A percentile compares a stretch with the other conserved stretches of the same genome.
These are phyloP conservation scores for Malassezia equina DNA, from an alignment of 1,284 basidiomycete genomes.

Conservation along the genomic window DNA sequence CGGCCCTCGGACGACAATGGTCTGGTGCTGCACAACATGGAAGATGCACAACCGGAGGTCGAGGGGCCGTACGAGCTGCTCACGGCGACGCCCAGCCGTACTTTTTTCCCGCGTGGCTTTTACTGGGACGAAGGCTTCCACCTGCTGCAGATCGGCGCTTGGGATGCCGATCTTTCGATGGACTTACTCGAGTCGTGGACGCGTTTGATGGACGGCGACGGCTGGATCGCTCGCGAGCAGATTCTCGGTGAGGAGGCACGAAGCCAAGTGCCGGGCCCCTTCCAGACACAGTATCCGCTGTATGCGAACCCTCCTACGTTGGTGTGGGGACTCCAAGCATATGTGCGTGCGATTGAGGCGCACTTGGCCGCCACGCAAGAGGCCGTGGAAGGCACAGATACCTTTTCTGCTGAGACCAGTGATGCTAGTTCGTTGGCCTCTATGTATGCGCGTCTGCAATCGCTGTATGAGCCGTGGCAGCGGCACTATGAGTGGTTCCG, in stretches of 20 bases:
- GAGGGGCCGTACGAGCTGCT: constrained; percentile 58
- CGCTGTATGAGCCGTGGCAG: constrained; percentile 70
- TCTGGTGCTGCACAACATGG: constrained; percentile 24
- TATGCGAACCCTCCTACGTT: constrained; percentile 90
- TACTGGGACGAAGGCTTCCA: constrained; percentile 99
- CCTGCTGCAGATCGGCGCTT: constrained; percentile 73
- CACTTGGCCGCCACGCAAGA: constrained; percentile 11
- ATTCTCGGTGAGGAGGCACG: constrained; percentile 89
- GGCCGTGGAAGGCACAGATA: constrained; percentile 12
- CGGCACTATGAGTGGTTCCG: constrained; percentile 93
- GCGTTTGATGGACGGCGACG: constrained; percentile 75
- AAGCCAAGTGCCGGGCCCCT: constrained; percentile 63
- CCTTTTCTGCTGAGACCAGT: constrained; percentile 13
- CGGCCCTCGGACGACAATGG: constrained; percentile 80
- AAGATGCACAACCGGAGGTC: constrained; percentile 24
- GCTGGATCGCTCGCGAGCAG: constrained; percentile 90
- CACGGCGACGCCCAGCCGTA: constrained; percentile 83
- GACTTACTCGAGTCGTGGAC: constrained; percentile 85
- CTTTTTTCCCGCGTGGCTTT: constrained; percentile 90
- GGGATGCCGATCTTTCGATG: constrained; percentile 81
- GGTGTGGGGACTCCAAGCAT: constrained; percentile 76
- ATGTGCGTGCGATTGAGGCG: constrained; percentile 63
- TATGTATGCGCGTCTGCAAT: constrained; percentile 58
- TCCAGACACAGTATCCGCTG: constrained; percentile 80
- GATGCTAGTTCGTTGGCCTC: constrained; percentile 22